These are phyloP conservation scores for Eutrema japonicum DNA, from an alignment of 345 rosid genomes.

Conservation along the genomic window DNA sequence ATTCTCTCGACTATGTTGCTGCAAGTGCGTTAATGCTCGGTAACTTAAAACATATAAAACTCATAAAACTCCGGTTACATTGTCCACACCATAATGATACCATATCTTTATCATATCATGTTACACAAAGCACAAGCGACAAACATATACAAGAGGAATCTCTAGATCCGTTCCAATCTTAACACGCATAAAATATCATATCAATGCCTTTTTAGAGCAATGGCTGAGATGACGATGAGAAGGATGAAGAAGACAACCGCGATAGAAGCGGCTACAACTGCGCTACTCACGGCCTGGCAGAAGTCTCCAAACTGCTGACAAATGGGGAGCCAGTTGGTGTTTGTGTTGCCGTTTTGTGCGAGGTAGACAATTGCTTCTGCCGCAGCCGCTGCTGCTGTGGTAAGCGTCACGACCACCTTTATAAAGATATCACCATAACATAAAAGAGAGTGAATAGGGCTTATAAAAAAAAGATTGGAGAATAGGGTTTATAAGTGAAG, in stretches of 20 bases:
- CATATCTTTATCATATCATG: neutral
- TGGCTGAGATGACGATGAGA: conserved; percentile 61
- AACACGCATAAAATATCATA: neutral
- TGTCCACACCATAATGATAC: no score
- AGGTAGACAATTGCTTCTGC: conserved; percentile 73
- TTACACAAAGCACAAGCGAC: conserved; percentile 34
- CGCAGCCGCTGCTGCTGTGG: conserved; percentile 59
- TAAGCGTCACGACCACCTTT: conserved; percentile 67
- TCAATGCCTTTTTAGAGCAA: conserved; percentile 56
- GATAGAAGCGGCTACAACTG: conserved; percentile 74
- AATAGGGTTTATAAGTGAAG: neutral
- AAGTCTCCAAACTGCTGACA: conserved; percentile 87
- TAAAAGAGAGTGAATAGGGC: no score
- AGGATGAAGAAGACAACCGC: conserved; percentile 49
- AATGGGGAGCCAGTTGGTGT: conserved; percentile 76
- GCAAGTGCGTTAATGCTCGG: no score
- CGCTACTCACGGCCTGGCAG: conserved; percentile 68
- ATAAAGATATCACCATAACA: no score
- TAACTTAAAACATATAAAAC: no score
- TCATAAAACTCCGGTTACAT: no score
- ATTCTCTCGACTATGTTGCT: no score
- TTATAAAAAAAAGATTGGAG: no score
- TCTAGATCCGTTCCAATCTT: neutral
- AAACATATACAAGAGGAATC: conserved; percentile 6
- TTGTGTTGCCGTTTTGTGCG: conserved; percentile 81